Percentiles rank a stretch among this genome's conserved stretches.
Conservation (phyloP, 371 early-diverging fungal species). For the Mucor sp. region DNA sequence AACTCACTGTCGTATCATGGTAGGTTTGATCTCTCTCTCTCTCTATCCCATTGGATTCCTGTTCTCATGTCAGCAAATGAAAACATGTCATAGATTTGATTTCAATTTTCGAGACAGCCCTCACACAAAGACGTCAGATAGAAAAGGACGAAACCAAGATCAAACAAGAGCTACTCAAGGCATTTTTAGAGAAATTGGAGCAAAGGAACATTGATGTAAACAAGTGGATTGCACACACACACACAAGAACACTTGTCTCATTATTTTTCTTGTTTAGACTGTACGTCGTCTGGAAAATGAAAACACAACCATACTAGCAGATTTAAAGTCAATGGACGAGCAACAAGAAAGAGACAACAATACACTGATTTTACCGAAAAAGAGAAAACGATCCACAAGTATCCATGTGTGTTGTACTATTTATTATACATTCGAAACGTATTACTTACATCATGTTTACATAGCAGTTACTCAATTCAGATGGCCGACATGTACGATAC, state of each 20-base stretch:
- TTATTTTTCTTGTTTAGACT: background rate
- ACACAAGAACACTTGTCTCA: background rate
- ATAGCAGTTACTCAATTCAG: background rate
- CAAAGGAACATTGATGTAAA: conserved; percentile 5
- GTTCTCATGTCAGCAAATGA: background rate
- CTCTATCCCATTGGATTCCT: too few species aligned
- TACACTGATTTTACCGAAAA: too few species aligned
- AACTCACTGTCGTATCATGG: conserved; percentile 17
- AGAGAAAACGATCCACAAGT: background rate
- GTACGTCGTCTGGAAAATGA: background rate
- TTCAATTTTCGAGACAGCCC: conserved; percentile 50
- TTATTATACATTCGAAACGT: background rate
- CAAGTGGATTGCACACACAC: background rate
- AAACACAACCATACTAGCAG: background rate
- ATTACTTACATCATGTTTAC: background rate
- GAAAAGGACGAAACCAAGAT: conserved; percentile 52
- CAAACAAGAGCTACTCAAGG: conserved; percentile 44
- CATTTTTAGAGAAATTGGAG: conserved; percentile 11
- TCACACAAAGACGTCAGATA: conserved; percentile 58
- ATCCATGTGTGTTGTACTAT: background rate
- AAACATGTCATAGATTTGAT: conserved; percentile 52
- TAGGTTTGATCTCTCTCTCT: background rate
- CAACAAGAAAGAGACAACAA: background rate
- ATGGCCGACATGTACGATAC: background rate
- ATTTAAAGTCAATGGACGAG: background rate